Evolutionary conservation across 1,139 yeast species (phyloP), one percentile per base, ranked within the genome.

Genomic region (Kazachstania sp.): DNA sequence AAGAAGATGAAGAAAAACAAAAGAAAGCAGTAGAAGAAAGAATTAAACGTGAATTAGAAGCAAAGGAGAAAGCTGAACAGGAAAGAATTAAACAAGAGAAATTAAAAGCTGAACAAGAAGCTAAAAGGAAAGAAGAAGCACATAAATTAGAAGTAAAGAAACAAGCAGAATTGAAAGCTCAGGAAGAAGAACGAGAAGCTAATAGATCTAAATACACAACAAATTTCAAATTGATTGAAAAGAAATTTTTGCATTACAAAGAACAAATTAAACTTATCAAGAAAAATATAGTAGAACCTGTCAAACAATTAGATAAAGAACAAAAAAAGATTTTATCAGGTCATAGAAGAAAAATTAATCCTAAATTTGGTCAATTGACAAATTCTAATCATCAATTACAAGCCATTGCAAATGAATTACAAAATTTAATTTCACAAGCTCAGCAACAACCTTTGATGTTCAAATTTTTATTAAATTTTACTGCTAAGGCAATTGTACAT

Each of bases 311-410:
- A 19, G 74, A 70, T 20, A 73, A 75, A 29, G 62, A 66, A 56
- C 54, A 69, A 29, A 73, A 72, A 49, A 70, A 68, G 31, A 57
- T 60, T 18, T 61, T 73, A 30, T 65, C 69, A 38, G 67, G 71
- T 13, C 73, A 74, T 46, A 83, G 83, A 60, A 72, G 97, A 46
- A 79, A 82, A 57, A 78, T 92, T 54, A 87, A 87, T 58, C 95
- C 96, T 4, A 84, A 83, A 59, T 79, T 94, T 55, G 97, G 98
- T 12, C 97, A 92, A 67, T 71, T 94, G 50, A 87, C 97, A 1
- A 81, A 81, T 59, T 81, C 90, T 43, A 66, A 63, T 46, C 48
- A 63, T 2, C 96, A 92, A 59, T 71, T 87, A 44, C 61, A 65
- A 1, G 67, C 67, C 31, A 72, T 88, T 18, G 69, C 74, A 3